Base-by-base conservation (phyloP, 371 early-diverging fungal species). In the Mucor ambiguus region DNA sequence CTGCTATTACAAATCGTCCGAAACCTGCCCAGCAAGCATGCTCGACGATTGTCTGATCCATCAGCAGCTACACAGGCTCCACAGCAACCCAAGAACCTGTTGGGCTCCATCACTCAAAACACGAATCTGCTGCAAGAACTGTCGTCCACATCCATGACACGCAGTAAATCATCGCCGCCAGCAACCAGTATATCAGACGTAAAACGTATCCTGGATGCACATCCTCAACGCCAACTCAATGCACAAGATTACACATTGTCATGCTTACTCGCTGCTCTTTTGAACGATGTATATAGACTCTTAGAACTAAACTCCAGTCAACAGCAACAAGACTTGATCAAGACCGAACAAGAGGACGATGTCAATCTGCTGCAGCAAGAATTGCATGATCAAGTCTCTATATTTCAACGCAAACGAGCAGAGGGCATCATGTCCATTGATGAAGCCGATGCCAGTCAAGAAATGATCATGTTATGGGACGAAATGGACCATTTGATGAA, bases 401-500 rank as follows among this genome's bases (percentile, higher is more conserved):
- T 28, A 8, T 70, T 78, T 28, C 75, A 73, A 58, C 33, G 46
- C n/a, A 60, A 61, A 43, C 59, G 67, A 49, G 44, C 64, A 26
- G 46, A 64, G n/a, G 68, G 68, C n/a, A 56, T 63, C 22, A 60
- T 63, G 33, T 37, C 70, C 0, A 29, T 65, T 4, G 37, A 38
- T 3, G 35, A 29, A 3, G 32, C 24, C 38, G 61, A 54, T 12
- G 57, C 64, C 2, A 61, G 26, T 26, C 69, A 74, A 32, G 72
- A 77, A 64, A 68, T 71, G 52, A 58, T 68, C 20, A 68, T 60
- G 12, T 29, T 79, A 20, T 84, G 84, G 84, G 63, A 75, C 20
- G 82, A 81, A 61, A 69, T 78, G 41, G 72, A 77, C 58, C 74
- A 70, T 14, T 56, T 81, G 43, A 78, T 80, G 74, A 68, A 72